phyloP scores from a whole-genome alignment of 2,329 filamentous ascomycete species.

The Biscogniauxia marginata region DNA sequence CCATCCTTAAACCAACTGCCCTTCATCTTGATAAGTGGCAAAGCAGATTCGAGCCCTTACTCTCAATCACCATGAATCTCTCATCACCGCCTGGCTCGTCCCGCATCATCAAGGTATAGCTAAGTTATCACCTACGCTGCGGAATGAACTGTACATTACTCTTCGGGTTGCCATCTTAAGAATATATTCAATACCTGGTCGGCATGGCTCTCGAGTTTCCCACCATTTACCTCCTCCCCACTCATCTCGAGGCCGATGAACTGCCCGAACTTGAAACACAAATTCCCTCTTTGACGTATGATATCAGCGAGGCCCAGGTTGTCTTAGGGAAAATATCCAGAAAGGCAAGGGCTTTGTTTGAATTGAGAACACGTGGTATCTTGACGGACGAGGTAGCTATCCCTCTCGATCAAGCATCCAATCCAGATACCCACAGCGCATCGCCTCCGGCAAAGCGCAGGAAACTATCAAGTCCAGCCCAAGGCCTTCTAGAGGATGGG shows the following conservation, averaged over 20 bases:
- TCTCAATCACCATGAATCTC: no score
- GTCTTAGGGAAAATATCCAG: slow-evolving; percentile 72
- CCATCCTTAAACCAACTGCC: no score
- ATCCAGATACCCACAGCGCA: slow-evolving; percentile 1
- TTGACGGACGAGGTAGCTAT: slow-evolving; percentile 48
- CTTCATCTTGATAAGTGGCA: no score
- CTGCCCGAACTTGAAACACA: slow-evolving; percentile 63
- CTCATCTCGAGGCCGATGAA: slow-evolving; percentile 64
- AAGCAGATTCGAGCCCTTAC: no score
- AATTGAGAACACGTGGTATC: slow-evolving; percentile 69
- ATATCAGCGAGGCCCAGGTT: slow-evolving; percentile 69
- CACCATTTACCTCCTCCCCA: slow-evolving; percentile 69
- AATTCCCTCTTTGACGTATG: slow-evolving; percentile 66
- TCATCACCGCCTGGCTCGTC: no score
- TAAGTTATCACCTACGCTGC: no score
- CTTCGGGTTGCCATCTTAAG: neutral
- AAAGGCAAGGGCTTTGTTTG: slow-evolving; percentile 70
- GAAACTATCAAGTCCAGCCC: slow-evolving; percentile 36
- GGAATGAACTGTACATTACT: no score
- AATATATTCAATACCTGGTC: slow-evolving; percentile 1
- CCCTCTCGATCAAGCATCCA: neutral
- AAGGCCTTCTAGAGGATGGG: slow-evolving; percentile 14
- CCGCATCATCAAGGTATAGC: no score
- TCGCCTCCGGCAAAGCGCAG: slow-evolving; percentile 32
- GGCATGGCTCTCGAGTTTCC: slow-evolving; percentile 47